Base-by-base conservation (phyloP, 148 eudicot genomes). In the Cornus controversa region DNA sequence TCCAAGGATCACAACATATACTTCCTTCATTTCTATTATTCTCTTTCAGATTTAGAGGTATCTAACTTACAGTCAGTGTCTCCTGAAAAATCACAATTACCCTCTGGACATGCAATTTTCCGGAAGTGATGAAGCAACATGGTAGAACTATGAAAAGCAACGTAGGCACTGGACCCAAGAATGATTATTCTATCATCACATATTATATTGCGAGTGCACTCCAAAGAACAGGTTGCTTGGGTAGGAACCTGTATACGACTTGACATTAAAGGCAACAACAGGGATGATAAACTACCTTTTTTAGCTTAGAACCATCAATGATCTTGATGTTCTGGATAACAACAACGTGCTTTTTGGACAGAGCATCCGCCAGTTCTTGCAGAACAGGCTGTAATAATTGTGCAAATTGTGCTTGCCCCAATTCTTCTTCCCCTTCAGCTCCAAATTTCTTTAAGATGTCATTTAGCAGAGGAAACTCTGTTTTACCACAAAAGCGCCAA, bases 341-440 rank as follows among this genome's bases (percentile, higher is more conserved):
- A 26, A 88, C 81, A 73, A 88, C 77, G 66, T 69, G 85, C 40
- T 85, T 85, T 78, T 74, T 36, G 37, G 91, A 85, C 81, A 90
- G 85, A 53, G 87, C 85, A 82, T 88, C 90, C 5, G 91, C 90
- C 31, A 90, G 54, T 40, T 90, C 94, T 69, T 85, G 90, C 69
- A 90, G 82, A 77, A 90, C 77, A 67, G 82, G 81, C 79, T 87
- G 91, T 45, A 90, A 83, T 71, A 90, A 63, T 64, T 86, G 79
- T 25, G 94, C 94, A 68, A 88, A 90, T 72, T 90, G 91, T 71
- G 94, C 87, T 71, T 88, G 91, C 72, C 94, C 94, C 76, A 90
- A 57, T 69, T 88, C 88, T 58, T 80, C 86, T 42, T 85, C 86
- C 67, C 90, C 91, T 68, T 85, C 91, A 67, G 87, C 94, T 71